phyloP scores from a whole-genome alignment of 2,329 filamentous ascomycete species.

The Blastomyces percursus region DNA sequence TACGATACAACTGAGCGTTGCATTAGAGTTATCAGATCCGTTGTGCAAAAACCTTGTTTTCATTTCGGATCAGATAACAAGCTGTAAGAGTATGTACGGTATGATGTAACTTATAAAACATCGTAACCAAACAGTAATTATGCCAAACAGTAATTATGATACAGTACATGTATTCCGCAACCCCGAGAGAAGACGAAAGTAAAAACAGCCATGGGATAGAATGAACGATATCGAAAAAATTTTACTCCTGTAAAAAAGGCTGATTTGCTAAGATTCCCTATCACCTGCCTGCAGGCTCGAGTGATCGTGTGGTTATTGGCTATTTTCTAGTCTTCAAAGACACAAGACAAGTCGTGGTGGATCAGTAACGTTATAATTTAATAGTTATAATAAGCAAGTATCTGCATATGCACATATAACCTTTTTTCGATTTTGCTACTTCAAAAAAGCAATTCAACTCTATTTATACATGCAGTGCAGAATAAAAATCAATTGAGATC shows the following conservation, averaged over 20 bases:
- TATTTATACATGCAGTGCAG: not conserved
- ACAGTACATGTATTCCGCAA: no score
- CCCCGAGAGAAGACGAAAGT: not conserved
- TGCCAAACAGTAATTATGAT: not conserved
- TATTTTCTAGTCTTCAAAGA: not conserved
- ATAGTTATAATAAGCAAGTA: no score
- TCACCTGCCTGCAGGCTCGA: not conserved
- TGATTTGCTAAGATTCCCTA: not conserved
- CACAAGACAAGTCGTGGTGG: not conserved
- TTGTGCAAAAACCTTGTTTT: not conserved
- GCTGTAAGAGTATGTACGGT: not conserved
- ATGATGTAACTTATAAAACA: not conserved
- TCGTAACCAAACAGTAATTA: not conserved
- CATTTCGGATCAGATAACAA: slow-evolving; percentile 1
- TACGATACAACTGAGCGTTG: not conserved
- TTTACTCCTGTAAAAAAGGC: not conserved
- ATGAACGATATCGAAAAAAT: not conserved
- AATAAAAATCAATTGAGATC: not conserved
- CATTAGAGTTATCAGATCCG: slow-evolving; percentile 5
- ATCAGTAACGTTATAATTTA: no score
- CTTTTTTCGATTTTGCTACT: no score
- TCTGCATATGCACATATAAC: no score
- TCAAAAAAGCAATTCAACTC: not conserved
- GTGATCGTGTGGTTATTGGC: not conserved
- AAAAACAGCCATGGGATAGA: not conserved